Conservation (phyloP, 208 protist species). For the Leishmania guyanensis region DNA sequence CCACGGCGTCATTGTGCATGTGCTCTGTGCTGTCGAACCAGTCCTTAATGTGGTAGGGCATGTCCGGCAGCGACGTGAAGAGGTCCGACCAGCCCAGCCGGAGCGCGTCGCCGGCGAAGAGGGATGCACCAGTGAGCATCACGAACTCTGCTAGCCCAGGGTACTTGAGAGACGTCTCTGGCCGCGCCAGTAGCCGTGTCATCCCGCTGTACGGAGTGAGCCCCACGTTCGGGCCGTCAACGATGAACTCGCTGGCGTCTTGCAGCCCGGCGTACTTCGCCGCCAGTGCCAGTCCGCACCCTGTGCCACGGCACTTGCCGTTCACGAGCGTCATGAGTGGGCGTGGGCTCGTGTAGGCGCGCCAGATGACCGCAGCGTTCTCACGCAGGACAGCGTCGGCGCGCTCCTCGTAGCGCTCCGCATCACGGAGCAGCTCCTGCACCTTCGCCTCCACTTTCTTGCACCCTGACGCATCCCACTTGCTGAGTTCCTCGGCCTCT, state of each 20-base stretch:
- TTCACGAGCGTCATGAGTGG: conserved; percentile 90
- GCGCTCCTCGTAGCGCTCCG: conserved; percentile 74
- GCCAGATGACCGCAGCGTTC: conserved; percentile 82
- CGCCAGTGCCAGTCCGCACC: conserved; percentile 80
- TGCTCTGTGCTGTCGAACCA: conserved; percentile 91
- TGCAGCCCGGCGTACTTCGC: conserved; percentile 87
- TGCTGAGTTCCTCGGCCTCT: conserved; percentile 22
- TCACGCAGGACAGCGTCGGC: conserved; percentile 76
- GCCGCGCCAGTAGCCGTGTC: conserved; percentile 77
- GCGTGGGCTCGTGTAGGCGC: conserved; percentile 72
- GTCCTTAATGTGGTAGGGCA: conserved; percentile 91
- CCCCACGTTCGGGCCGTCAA: conserved; percentile 82
- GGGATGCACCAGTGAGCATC: conserved; percentile 85
- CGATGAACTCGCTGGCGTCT: conserved; percentile 85
- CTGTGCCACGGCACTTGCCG: conserved; percentile 87
- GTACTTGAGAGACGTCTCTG: conserved; percentile 89
- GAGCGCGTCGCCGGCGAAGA: conserved; percentile 90
- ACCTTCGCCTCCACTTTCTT: conserved; percentile 36
- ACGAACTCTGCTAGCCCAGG: conserved; percentile 91
- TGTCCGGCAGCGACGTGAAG: conserved; percentile 85
- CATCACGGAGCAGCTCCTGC: conserved; percentile 63
- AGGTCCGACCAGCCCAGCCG: conserved; percentile 90
- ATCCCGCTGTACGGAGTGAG: conserved; percentile 86
- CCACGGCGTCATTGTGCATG: conserved; percentile 93
- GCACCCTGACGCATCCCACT: neutral